These are phyloP conservation scores for Penicillium italicum DNA, from an alignment of 2,329 filamentous ascomycete genomes.

Conservation along the genomic window DNA sequence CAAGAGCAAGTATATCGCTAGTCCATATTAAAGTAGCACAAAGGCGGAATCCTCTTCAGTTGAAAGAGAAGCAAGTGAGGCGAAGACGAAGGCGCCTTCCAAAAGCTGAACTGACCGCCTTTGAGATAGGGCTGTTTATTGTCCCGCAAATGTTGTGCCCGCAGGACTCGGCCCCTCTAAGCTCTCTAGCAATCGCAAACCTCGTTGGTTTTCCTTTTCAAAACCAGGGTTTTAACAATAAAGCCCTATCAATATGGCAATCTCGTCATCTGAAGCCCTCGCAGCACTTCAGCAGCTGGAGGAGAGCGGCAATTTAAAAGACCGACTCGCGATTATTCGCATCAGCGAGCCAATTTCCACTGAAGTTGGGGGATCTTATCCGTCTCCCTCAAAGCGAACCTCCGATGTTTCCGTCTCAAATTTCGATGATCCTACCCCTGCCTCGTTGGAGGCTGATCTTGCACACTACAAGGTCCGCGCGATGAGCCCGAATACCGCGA, in stretches of 20 bases:
- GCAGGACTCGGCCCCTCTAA: not conserved
- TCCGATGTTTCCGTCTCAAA: constrained; percentile 74
- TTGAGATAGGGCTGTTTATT: constrained; percentile 11
- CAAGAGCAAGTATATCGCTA: not conserved
- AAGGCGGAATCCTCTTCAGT: not conserved
- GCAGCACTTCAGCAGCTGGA: constrained; percentile 48
- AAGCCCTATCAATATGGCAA: constrained; percentile 13
- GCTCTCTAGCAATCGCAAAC: not conserved
- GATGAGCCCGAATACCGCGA: not conserved
- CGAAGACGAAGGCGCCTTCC: constrained; percentile 6
- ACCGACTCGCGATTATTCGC: constrained; percentile 64
- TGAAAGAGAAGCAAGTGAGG: not conserved
- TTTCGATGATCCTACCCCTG: constrained; percentile 66
- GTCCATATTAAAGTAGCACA: not conserved
- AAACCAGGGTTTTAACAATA: not conserved
- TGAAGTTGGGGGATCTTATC: constrained; percentile 23
- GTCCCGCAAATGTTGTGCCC: not conserved
- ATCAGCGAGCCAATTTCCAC: constrained; percentile 71
- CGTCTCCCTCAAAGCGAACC: constrained; percentile 51
- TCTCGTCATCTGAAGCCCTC: constrained; percentile 24
- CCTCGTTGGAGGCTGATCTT: constrained; percentile 76
- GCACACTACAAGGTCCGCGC: constrained; percentile 69
- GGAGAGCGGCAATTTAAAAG: constrained; percentile 48
- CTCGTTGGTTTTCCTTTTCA: not conserved
- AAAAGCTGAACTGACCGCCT: constrained; percentile 9